Evolutionary conservation across 257 asterid genomes (phyloP).

Genomic region (Verbena officinalis): DNA sequence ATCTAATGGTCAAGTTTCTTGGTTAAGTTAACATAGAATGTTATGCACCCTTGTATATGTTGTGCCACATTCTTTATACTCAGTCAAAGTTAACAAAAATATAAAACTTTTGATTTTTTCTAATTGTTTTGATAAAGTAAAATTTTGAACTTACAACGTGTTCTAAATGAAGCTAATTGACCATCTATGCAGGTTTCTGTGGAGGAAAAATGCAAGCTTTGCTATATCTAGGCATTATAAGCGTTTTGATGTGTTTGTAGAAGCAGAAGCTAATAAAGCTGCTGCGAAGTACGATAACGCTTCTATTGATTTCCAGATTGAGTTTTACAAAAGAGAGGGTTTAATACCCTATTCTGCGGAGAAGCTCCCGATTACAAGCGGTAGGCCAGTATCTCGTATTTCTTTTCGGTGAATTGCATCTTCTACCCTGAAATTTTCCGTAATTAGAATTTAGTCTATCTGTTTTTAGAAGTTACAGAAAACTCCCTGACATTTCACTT

Average conservation of each 20-base stretch:
- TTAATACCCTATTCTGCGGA: slow-evolving; percentile 60
- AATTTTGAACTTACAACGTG: too few species aligned
- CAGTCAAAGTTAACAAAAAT: too few species aligned
- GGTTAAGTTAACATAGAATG: background rate
- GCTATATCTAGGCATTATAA: slow-evolving; percentile 83
- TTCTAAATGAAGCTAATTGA: background rate
- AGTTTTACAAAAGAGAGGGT: slow-evolving; percentile 70
- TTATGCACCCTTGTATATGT: background rate
- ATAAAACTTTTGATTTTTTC: too few species aligned
- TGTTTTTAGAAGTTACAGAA: too few species aligned
- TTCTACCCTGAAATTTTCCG: too few species aligned
- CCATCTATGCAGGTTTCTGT: slow-evolving; percentile 52
- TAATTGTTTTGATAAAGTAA: too few species aligned
- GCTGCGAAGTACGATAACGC: slow-evolving; percentile 71
- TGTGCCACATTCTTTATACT: background rate
- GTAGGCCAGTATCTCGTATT: slow-evolving; percentile 34
- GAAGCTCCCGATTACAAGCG: slow-evolving; percentile 71
- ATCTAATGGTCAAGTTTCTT: background rate
- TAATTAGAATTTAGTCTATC: too few species aligned
- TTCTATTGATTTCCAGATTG: slow-evolving; percentile 81
- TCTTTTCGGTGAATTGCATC: background rate
- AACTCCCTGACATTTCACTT: too few species aligned
- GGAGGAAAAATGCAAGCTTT: slow-evolving; percentile 80
- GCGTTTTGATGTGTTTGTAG: slow-evolving; percentile 76
- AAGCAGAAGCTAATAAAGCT: slow-evolving; percentile 86